A percentile compares a stretch with the other conserved stretches of the same genome.
Evolutionary conservation across 176 grass and related monocot genomes (phyloP).

Genomic region (Hyparrhenia diplandra): DNA sequence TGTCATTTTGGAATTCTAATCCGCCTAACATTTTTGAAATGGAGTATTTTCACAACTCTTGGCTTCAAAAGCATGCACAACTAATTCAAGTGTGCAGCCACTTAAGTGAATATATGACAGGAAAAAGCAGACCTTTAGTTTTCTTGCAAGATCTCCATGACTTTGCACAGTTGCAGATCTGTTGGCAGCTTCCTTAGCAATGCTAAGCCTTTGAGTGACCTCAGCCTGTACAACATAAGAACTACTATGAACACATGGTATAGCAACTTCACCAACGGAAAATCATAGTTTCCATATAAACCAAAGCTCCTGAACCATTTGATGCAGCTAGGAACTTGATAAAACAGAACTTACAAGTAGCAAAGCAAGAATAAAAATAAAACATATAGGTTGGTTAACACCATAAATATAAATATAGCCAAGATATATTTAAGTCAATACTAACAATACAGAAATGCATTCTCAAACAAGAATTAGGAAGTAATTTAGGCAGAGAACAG

Average conservation of each 20-base stretch:
- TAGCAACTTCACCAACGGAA: background rate
- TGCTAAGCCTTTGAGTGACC: constrained; percentile 84
- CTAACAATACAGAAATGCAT: background rate
- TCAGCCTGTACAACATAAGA: constrained; percentile 64
- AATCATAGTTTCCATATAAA: constrained; percentile 4
- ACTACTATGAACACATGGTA: constrained; percentile 20
- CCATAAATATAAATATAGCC: background rate
- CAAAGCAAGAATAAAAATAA: background rate
- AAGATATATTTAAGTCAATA: background rate
- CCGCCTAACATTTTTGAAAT: background rate
- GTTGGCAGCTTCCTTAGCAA: constrained; percentile 66
- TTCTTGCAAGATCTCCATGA: constrained; percentile 94
- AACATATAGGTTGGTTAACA: background rate
- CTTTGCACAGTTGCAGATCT: constrained; percentile 53
- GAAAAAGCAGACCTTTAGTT: constrained; percentile 66
- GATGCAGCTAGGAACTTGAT: background rate
- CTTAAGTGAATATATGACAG: background rate
- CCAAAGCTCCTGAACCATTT: background rate
- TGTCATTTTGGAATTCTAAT: background rate
- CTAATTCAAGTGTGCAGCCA: constrained; percentile 1
- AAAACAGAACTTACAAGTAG: background rate
- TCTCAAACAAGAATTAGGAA: background rate
- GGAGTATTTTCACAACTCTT: background rate
- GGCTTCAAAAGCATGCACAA: background rate
- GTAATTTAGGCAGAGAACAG: background rate